These are phyloP conservation scores for Neoscytalidium dimidiatum DNA, from an alignment of 2,329 filamentous ascomycete genomes.

Conservation along the genomic window DNA sequence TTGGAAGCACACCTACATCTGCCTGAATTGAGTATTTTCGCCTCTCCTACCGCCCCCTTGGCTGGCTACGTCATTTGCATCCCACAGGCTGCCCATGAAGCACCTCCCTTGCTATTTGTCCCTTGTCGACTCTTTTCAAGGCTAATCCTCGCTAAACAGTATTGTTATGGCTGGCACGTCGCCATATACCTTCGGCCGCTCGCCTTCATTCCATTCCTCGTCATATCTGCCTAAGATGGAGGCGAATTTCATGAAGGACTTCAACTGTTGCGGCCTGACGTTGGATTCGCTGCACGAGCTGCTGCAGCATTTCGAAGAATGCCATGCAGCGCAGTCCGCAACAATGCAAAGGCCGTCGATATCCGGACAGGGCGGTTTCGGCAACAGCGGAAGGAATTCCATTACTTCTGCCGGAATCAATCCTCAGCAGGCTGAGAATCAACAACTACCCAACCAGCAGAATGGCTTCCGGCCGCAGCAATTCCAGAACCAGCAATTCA, in stretches of 20 bases:
- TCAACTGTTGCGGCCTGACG: conserved; percentile 88
- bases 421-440: conserved; percentile 36
- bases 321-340: conserved; percentile 67
- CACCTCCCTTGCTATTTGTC: background rate
- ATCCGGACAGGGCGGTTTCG: conserved; percentile 45
- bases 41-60: background rate
- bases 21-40: background rate
- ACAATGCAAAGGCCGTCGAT: conserved; percentile 46
- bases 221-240: conserved; percentile 96
- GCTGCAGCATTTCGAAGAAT: conserved; percentile 94
- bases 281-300: conserved; percentile 92
- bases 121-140: background rate
- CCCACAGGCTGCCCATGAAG: background rate
- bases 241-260: conserved; percentile 96
- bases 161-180: conserved; percentile 96
- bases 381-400: conserved; percentile 6
- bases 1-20: background rate
- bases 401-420: conserved; percentile 14
- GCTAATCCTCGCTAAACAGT: conserved; percentile 49
- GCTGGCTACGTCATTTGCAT: background rate
- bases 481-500: conserved; percentile 34
- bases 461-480: conserved; percentile 44
- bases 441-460: conserved; percentile 24
- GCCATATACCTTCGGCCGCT: conserved; percentile 81
- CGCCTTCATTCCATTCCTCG: conserved; percentile 94